These are phyloP conservation scores for Sphenostylis stenocarpa DNA, from an alignment of 306 rosid genomes.

Conservation along the genomic window DNA sequence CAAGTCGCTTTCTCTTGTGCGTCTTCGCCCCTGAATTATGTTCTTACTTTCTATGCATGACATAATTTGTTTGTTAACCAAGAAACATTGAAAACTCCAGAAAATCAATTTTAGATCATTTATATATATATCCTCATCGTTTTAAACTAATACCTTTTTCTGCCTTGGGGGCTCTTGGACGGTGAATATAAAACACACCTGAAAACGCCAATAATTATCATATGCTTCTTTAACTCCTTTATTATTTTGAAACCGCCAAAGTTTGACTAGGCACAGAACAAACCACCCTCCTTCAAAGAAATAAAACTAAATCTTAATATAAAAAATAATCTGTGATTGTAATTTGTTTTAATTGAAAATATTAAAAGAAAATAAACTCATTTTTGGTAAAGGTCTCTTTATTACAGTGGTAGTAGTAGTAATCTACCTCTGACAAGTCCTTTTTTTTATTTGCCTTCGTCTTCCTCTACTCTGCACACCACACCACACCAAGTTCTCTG, in stretches of 20 bases:
- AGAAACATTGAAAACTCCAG: slow-evolving; percentile 33
- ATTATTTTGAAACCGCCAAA: not conserved
- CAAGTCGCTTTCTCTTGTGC: slow-evolving; percentile 57
- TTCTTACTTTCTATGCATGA: slow-evolving; percentile 27
- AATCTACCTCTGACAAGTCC: slow-evolving; percentile 30
- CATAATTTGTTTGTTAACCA: slow-evolving; percentile 50
- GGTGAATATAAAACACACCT: not conserved
- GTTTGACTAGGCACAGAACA: not conserved
- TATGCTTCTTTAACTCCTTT: not conserved
- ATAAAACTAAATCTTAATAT: too few species aligned
- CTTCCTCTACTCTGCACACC: not conserved
- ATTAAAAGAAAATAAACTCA: too few species aligned
- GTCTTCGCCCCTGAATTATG: slow-evolving; percentile 27
- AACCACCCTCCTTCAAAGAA: too few species aligned
- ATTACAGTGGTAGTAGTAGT: too few species aligned
- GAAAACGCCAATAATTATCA: slow-evolving; percentile 18
- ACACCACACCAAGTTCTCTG: not conserved
- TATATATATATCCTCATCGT: not conserved
- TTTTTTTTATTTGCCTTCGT: not conserved
- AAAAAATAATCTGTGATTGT: too few species aligned
- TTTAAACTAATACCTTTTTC: not conserved
- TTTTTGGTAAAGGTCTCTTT: too few species aligned
- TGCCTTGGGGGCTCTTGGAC: not conserved
- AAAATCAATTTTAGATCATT: slow-evolving; percentile 6
- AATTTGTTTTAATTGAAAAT: too few species aligned